These are phyloP conservation scores for Pestalotiopsis sp. DNA, from an alignment of 2,329 filamentous ascomycete species.

Conservation along the genomic window DNA sequence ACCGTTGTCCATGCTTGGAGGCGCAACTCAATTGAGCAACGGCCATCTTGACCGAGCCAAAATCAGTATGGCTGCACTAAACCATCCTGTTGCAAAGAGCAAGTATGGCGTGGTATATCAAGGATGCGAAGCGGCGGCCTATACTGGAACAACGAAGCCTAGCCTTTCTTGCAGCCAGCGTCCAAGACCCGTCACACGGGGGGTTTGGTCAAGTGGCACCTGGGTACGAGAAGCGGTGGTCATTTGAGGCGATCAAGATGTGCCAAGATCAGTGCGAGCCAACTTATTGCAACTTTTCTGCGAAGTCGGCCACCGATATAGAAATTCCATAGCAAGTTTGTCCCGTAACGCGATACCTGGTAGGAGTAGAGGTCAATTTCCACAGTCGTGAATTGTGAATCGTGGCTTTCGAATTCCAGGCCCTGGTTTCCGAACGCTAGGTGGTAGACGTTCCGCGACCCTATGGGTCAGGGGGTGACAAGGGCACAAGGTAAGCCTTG, in stretches of 20 bases:
- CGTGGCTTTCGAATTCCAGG: constrained; percentile 9
- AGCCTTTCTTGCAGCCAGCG: not conserved
- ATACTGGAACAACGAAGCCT: constrained; percentile 1
- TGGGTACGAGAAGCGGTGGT: not conserved
- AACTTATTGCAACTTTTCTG: not conserved
- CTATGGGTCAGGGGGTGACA: constrained; percentile 9
- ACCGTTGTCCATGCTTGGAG: constrained; percentile 36
- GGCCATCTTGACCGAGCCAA: constrained; percentile 18
- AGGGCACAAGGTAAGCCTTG: constrained; percentile 11
- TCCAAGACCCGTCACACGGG: not conserved
- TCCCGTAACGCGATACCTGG: not conserved
- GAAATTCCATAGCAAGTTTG: not conserved
- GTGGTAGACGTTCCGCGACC: constrained; percentile 8
- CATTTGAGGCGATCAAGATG: not conserved
- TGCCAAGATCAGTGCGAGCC: not conserved
- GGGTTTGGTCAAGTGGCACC: not conserved
- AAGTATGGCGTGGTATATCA: not conserved
- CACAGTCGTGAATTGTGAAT: not conserved
- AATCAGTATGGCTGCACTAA: constrained; percentile 10
- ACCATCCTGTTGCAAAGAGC: not conserved
- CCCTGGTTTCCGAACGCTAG: constrained; percentile 11
- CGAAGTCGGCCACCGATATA: not conserved
- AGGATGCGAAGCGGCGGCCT: not conserved
- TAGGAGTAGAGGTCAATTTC: not conserved
- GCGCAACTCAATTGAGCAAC: constrained; percentile 39